Base-by-base conservation (phyloP, 352 stramenopile genomes). In the Phytophthora sp. region DNA sequence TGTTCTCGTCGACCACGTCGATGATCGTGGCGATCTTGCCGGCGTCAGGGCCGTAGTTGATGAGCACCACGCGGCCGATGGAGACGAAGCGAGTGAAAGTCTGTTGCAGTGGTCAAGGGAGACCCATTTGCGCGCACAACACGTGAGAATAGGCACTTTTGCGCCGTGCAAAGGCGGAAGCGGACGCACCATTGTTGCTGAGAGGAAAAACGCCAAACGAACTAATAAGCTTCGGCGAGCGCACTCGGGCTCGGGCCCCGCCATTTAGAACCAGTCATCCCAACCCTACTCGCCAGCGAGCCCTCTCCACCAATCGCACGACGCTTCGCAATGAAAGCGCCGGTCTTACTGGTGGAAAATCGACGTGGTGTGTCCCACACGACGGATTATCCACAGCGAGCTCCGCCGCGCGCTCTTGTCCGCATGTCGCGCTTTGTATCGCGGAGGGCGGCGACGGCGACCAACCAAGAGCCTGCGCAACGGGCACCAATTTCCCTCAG, bases 1-100 rank as follows among this genome's bases (percentile, higher is more conserved):
- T 99, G 89, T 99, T 99, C 82, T 98, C 92, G 71, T 99, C 97
- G 46, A 99, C 95, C 56, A 99, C 97, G 80, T 99, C 98, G 77
- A 99, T 98, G 84, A 99, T 99, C 51, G 95, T 99, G 72, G 88
- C 94, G 55, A 99, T 92, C 87, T 99, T 99, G 74, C 97, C 97
- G 43, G 87, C 81, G 64, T 99, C 91, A 39, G 95, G 93, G 77
- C 98, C 98, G 74, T 99, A 99, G 91, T 99, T 99, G 72, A 99
- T 95, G 39, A 99, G 81, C 76, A 96, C 95, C 54, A 99, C 94
- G 75, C 98, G 97, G 82, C 98, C 98, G 76, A 99, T 96, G 86
- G 99, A 96, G 74, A 99, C 97, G 83, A 99, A 99, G 85, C 97
- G 95, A 78, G 88, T 98, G 86, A 99, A 99, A 84, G 90, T 96